Evolutionary conservation across 164 flowering plant genomes (phyloP), one percentile per base, ranked within the genome.

Genomic region (Dillenia turbinata): DNA sequence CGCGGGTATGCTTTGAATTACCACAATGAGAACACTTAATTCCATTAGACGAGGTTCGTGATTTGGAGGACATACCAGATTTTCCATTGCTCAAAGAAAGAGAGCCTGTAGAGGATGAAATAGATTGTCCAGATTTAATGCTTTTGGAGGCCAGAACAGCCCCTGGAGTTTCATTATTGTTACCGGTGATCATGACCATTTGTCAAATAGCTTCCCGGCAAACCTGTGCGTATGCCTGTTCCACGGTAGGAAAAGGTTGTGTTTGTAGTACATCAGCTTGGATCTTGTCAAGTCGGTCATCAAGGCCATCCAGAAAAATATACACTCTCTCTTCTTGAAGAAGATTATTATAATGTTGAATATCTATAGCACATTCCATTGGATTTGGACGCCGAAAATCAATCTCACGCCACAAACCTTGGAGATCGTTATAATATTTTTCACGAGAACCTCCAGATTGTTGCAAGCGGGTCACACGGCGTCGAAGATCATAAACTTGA

Each of bases 1-100:
- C 65, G 19, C 57, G 45, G 17, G 49, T 62, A 17, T 62, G 57
- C 46, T 52, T 44, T 0, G 50, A 2, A n/a, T 56, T 45, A 10
- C 60, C 61, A 64, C 14, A 64, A 33, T 64, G 54, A 55, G 67
- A 48, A 5, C 60, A 56, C 17, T 56, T 64, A 15, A 9, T 56
- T 13, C 67, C 61, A 54, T 56, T 33, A 40, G 44, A 26, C 10
- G 54, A 2, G 19, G 6, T 19, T 47, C 16, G 45, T 13, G 67
- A 33, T 43, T 64, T 64, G 44, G 61, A 56, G 22, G 10, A 11
- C 26, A 55, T 7, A 33, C 44, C 44, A 12, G 47, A 47, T 54
- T 56, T 64, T 14, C 67, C 56, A 49, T 49, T 40, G n/a, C 45
- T 17, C 49, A 40, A 51, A 43, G 65, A 62, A 45, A 52, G 46